Evolutionary conservation across 2,329 filamentous ascomycete genomes (phyloP).

Genomic region (Botrytis cinerea): DNA sequence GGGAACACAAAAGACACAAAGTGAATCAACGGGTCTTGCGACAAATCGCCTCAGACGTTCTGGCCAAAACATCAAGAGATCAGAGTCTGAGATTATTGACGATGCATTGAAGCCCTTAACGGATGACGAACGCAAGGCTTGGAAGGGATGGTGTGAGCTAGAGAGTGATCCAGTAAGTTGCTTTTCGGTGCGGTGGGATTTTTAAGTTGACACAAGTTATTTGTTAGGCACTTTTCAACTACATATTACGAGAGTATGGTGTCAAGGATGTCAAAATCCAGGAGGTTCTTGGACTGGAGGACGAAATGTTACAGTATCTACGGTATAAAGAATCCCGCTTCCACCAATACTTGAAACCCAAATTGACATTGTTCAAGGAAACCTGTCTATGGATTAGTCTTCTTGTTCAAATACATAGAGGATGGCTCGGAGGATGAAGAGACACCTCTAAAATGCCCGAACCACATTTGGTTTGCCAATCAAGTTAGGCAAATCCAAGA

Average conservation of each 20-base stretch:
- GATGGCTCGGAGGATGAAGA: slow-evolving; percentile 51
- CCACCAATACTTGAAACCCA: slow-evolving; percentile 16
- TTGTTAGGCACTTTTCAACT: slow-evolving; percentile 77
- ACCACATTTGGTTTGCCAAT: slow-evolving; percentile 89
- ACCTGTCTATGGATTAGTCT: slow-evolving; percentile 82
- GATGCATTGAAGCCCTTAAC: slow-evolving; percentile 49
- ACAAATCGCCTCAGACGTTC: background rate
- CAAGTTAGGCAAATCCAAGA: slow-evolving; percentile 56
- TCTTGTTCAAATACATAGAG: slow-evolving; percentile 73
- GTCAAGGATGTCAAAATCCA: slow-evolving; percentile 71
- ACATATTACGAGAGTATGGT: slow-evolving; percentile 77
- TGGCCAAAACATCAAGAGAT: background rate
- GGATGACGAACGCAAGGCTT: slow-evolving; percentile 57
- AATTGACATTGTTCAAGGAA: slow-evolving; percentile 52
- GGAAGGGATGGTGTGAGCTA: slow-evolving; percentile 78
- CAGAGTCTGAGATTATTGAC: slow-evolving; percentile 21
- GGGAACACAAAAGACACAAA: background rate
- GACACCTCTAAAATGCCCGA: slow-evolving; percentile 56
- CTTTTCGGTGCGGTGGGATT: background rate
- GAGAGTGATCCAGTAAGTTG: slow-evolving; percentile 80
- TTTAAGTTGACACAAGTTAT: background rate
- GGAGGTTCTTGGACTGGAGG: slow-evolving; percentile 75
- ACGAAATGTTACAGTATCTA: slow-evolving; percentile 61
- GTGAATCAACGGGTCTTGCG: background rate
- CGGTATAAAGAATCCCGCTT: slow-evolving; percentile 51